These are phyloP conservation scores for Globisporangium okanoganense DNA, from an alignment of 352 stramenopile species.

Conservation along the genomic window DNA sequence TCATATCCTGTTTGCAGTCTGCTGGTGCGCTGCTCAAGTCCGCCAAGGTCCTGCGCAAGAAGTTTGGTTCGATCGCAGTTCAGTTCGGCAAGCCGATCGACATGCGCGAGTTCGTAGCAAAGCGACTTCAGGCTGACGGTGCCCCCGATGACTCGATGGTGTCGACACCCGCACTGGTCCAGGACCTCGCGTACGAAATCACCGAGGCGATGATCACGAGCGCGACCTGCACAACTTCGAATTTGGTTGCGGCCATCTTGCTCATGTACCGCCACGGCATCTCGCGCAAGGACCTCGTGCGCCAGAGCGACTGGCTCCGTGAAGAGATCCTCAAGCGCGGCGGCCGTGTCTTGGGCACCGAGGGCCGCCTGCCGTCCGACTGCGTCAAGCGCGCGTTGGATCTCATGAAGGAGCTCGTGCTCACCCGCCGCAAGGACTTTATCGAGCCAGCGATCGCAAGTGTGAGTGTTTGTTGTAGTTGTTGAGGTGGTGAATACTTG, in stretches of 20 bases:
- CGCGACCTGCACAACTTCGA: constrained; percentile 68
- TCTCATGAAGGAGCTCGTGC: constrained; percentile 65
- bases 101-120: constrained; percentile 45
- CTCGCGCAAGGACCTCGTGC: constrained; percentile 59
- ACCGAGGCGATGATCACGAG: constrained; percentile 65
- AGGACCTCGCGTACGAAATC: constrained; percentile 68
- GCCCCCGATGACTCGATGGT: constrained; percentile 25
- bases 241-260: constrained; percentile 71
- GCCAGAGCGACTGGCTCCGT: constrained; percentile 72
- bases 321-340: constrained; percentile 65
- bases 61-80: constrained; percentile 81
- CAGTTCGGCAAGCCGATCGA: constrained; percentile 73
- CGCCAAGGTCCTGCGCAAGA: constrained; percentile 62
- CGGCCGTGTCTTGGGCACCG: constrained; percentile 63
- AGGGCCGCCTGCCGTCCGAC: constrained; percentile 60
- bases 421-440: constrained; percentile 68
- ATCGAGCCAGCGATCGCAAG: constrained; percentile 74
- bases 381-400: constrained; percentile 66
- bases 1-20: constrained; percentile 28
- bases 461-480: constrained; percentile 25
- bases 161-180: constrained; percentile 36
- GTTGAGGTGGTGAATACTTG: neutral
- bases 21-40: constrained; percentile 65
- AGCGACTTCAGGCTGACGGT: constrained; percentile 20
- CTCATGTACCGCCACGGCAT: constrained; percentile 81